Percentiles rank a stretch among this genome's conserved stretches.
phyloP scores from a whole-genome alignment of 2,329 filamentous ascomycete genomes.

The Phoma sp. region DNA sequence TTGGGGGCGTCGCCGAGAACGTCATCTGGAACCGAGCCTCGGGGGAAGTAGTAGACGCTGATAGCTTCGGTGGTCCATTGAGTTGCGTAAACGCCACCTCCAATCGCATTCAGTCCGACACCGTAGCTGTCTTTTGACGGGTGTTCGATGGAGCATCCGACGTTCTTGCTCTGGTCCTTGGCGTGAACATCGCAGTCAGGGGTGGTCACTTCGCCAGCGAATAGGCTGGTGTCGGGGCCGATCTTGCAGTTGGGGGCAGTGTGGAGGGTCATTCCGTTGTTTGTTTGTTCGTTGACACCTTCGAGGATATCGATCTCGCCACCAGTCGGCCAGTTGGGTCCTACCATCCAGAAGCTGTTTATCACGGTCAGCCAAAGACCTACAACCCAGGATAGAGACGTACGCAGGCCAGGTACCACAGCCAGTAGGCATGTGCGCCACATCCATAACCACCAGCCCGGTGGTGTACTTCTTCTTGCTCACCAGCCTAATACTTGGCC shows the following conservation, averaged over 20 bases:
- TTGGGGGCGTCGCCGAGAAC: conserved; percentile 67
- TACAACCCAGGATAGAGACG: too few species aligned
- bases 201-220: conserved; percentile 58
- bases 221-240: conserved; percentile 47
- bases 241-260: conserved; percentile 55
- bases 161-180: conserved; percentile 48
- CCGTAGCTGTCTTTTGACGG: conserved; percentile 57
- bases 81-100: conserved; percentile 57
- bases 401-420: conserved; percentile 62
- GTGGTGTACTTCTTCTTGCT: conserved; percentile 56
- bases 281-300: conserved; percentile 52
- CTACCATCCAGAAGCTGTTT: conserved; percentile 43
- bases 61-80: conserved; percentile 76
- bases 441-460: conserved; percentile 59
- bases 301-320: conserved; percentile 61
- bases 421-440: conserved; percentile 60
- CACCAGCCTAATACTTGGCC: conserved; percentile 57
- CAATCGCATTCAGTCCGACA: conserved; percentile 58
- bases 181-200: conserved; percentile 59
- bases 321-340: conserved; percentile 42
- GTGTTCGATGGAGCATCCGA: conserved; percentile 54
- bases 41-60: conserved; percentile 82
- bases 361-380: conserved; percentile 18
- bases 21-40: conserved; percentile 69
- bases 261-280: conserved; percentile 58